Evolutionary conservation across 805 yeast genomes (phyloP), one percentile per base, ranked within the genome.

Genomic region (Pichia thaimueangensis): DNA sequence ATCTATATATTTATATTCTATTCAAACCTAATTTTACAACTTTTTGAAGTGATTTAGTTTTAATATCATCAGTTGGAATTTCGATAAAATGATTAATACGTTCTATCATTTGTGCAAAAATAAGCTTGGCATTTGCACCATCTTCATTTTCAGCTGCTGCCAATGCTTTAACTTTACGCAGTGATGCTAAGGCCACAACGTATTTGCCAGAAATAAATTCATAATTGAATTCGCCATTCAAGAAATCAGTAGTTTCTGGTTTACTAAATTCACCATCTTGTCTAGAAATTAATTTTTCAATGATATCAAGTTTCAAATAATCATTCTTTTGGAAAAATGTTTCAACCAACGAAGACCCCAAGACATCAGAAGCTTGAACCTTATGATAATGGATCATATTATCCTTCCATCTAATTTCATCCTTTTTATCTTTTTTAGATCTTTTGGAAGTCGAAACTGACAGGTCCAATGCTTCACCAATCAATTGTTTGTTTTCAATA

Each of bases 361-460:
- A 70, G 2, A 78, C 71, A 64, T 83, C 89, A 5, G 63, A 60
- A 45, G 80, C 86, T 30, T 62, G 65, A 1, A 73, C 70, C 21
- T 59, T 48, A 13, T 68, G 55, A 41, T 64, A 62, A 3, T 68
- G 63, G 36, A 73, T 68, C 45, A 82, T 73, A 24, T 72, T 73
- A 24, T 75, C 81, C 48, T 71, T 69, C 50, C 74, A 74, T 58
- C 76, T 78, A 36, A 65, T 57, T 41, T 76, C 76, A 35, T 70
- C 77, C 58, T 77, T 78, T 62, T 79, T 80, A 36, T 69, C 68
- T 52, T 76, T 76, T 55, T 76, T 79, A 41, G 68, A 67, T 51
- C 45, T 57, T 48, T 55, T 64, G 13, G 4, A 23, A 20, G 13
- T 31, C 20, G 24, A 16, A 15, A 29, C 30, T 16, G 32, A 4